phyloP scores from a whole-genome alignment of 139 green algal species.

The Closterium sp. region DNA sequence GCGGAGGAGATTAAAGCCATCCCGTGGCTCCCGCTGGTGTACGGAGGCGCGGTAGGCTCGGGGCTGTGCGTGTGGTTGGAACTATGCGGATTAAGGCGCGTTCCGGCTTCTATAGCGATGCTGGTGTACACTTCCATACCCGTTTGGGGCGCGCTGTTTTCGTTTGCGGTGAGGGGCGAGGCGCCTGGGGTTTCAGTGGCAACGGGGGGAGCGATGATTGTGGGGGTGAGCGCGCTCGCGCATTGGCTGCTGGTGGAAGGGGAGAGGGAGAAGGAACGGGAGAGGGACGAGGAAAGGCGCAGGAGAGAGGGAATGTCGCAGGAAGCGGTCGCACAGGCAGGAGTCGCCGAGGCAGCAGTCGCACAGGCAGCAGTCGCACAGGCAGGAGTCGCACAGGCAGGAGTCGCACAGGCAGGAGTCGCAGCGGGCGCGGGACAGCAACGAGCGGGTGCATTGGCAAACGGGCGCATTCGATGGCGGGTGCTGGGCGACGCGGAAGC shows the following conservation, averaged over 20 bases:
- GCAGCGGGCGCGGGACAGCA: not conserved
- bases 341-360: too few species aligned
- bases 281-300: not conserved
- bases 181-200: not conserved
- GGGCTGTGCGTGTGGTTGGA: constrained; percentile 40
- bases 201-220: not conserved
- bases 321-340: not conserved
- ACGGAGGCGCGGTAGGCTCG: constrained; percentile 27
- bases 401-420: not conserved
- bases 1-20: not conserved
- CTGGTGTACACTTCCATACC: constrained; percentile 54
- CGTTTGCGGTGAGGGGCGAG: constrained; percentile 25
- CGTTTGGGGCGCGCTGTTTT: constrained; percentile 46
- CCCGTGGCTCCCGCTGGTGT: constrained; percentile 37
- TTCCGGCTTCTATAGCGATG: constrained; percentile 44
- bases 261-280: not conserved
- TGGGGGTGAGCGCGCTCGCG: not conserved
- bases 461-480: not conserved
- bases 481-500: not conserved
- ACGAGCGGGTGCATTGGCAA: not conserved
- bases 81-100: constrained; percentile 36
- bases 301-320: not conserved
- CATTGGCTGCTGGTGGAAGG: not conserved
- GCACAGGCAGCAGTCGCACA: not conserved
- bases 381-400: not conserved